These are phyloP conservation scores for Limnomonas spitsbergensis DNA, from an alignment of 139 green algal genomes.

Conservation along the genomic window DNA sequence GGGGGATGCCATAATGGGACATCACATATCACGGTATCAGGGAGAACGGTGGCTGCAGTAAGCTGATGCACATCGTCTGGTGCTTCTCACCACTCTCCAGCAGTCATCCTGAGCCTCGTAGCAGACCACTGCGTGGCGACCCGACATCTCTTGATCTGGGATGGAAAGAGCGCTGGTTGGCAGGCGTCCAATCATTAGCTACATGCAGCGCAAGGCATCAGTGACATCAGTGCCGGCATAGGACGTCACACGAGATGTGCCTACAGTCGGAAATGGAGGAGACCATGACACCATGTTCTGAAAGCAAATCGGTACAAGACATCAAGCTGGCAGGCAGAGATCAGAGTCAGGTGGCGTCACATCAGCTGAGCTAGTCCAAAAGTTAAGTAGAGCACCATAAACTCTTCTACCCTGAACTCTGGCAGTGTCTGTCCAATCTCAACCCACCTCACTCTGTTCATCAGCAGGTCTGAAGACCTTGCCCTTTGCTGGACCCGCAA, in stretches of 20 bases:
- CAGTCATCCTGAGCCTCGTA: slow-evolving; percentile 35
- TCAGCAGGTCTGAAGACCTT: slow-evolving; percentile 18
- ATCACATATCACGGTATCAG: too few relatives aligned
- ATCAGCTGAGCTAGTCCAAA: background rate
- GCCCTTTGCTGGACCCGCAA: slow-evolving; percentile 42
- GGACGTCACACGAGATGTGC: too few relatives aligned
- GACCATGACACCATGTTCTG: too few relatives aligned
- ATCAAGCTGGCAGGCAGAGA: too few relatives aligned
- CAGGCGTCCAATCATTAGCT: slow-evolving; percentile 64
- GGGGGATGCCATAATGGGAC: too few relatives aligned
- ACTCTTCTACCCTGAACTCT: background rate
- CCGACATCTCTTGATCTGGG: slow-evolving; percentile 68
- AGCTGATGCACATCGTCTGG: too few relatives aligned
- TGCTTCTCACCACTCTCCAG: slow-evolving; percentile 40
- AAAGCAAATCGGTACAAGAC: too few relatives aligned
- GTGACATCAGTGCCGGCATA: too few relatives aligned
- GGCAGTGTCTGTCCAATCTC: background rate
- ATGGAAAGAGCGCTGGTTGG: slow-evolving; percentile 45
- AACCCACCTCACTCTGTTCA: slow-evolving; percentile 24
- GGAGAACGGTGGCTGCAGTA: too few relatives aligned
- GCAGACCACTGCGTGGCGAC: slow-evolving; percentile 51
- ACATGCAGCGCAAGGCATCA: too few relatives aligned
- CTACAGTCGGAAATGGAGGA: too few relatives aligned
- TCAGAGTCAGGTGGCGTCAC: too few relatives aligned
- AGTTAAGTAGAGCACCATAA: background rate